Base-by-base conservation (phyloP, 2,329 filamentous ascomycete genomes). In the Sclerotinia borealis region DNA sequence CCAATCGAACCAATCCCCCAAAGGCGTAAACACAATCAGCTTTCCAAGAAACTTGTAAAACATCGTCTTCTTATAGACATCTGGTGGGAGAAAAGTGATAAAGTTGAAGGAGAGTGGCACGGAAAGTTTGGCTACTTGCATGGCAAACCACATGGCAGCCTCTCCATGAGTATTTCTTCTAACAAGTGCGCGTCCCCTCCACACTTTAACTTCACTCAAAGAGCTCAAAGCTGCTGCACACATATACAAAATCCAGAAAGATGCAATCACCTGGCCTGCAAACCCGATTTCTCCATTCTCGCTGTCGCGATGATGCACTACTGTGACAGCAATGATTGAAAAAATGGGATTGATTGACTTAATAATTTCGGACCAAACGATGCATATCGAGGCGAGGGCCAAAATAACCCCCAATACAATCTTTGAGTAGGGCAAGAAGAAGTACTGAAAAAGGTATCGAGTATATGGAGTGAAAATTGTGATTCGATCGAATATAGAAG, bases 41-140 rank as follows among this genome's bases (percentile, higher is more conserved):
- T 85, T 79, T 8, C 95, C 95, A 0, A 99, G 83, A 71, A 99
- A 96, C 48, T 84, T 76, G 77, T 93, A 96, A 76, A 98, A 99
- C 0, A 87, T 86, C 0, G 93, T 97, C 70, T 87, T 83, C 63
- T 82, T 78, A 73, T 92, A 93, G 48, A 96, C 85, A 15, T 81
- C 80, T 9, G 80, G 81, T 0, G 90, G 89, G 27, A 97, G 77
- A 74, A 98, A 93, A 0, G 93, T 97, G 75, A 96, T 83, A 73
- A 98, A 99, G 77, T 99, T 99, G 83, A 96, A 99, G 4, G 91
- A 88, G 10, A 99, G 82, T 0, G 95, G 95, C 0, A 99, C 91
- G 1, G 91, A 96, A 49, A 99, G 85, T 72, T 93, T 91, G 59
- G 95, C 93, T 13, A 97, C 90, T 75, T 97, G 92, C 64, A 92